Percentiles rank a stretch among this genome's conserved stretches.
Evolutionary conservation across 2,329 filamentous ascomycete genomes (phyloP).

Genomic region (Polychaeton citri): DNA sequence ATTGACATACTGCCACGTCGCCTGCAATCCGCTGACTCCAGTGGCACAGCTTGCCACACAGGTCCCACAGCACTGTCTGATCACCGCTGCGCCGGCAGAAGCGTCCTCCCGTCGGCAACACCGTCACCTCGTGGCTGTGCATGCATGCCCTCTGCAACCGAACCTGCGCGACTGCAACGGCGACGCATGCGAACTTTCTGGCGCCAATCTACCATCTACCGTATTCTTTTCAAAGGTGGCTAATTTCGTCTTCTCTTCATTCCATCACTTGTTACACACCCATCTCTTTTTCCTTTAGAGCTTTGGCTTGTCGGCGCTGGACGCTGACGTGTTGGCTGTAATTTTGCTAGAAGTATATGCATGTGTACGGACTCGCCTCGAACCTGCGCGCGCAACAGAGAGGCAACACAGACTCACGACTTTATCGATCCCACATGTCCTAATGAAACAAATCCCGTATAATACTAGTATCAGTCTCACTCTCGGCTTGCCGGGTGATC

Average conservation of each 20-base stretch:
- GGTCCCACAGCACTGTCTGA: too few relatives aligned
- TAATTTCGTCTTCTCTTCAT: background rate
- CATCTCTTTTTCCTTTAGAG: too few relatives aligned
- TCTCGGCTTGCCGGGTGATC: background rate
- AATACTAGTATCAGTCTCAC: background rate
- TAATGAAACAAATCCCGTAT: background rate
- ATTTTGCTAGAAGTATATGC: too few relatives aligned
- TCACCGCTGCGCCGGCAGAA: too few relatives aligned
- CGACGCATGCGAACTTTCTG: background rate
- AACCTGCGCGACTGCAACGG: background rate
- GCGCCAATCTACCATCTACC: background rate
- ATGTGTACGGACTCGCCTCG: too few relatives aligned
- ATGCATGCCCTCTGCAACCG: background rate
- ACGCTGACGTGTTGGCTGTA: too few relatives aligned
- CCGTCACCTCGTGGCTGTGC: background rate
- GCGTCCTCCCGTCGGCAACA: background rate
- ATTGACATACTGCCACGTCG: background rate
- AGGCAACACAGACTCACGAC: too few relatives aligned
- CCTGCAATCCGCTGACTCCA: background rate
- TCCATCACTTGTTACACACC: background rate
- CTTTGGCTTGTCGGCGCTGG: background rate
- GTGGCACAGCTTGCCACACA: background rate
- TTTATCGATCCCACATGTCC: background rate
- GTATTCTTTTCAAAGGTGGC: slow-evolving; percentile 1
- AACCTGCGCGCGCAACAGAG: too few relatives aligned